Percentiles rank a stretch among this genome's conserved stretches.
Conservation (phyloP, 2,329 filamentous ascomycete species). For the Trichoderma cornu-damae region DNA sequence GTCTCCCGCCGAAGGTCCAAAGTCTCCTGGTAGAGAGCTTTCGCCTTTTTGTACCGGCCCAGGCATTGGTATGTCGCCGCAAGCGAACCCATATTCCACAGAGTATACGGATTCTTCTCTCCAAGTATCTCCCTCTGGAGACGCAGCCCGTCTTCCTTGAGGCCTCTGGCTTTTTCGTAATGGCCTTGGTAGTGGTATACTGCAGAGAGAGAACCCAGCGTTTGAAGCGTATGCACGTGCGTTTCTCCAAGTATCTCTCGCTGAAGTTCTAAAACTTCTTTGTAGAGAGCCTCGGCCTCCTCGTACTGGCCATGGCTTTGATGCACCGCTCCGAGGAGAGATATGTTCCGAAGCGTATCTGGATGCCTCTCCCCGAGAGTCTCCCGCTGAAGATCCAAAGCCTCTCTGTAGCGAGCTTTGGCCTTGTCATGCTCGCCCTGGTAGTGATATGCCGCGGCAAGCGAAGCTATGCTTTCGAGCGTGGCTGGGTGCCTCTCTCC, state of each 20-base stretch:
- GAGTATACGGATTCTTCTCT: not conserved
- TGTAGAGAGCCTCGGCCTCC: not conserved
- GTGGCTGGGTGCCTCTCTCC: not conserved
- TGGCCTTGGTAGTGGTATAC: not conserved
- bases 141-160: not conserved
- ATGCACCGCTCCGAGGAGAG: not conserved
- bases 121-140: not conserved
- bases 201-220: not conserved
- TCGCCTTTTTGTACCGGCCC: not conserved
- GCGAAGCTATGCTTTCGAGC: not conserved
- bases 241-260: not conserved
- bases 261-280: not conserved
- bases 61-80: not conserved
- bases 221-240: not conserved
- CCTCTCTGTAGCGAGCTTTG: not conserved
- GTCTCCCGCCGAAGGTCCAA: not conserved
- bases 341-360: not conserved
- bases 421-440: not conserved
- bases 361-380: not conserved
- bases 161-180: not conserved
- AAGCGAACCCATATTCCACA: not conserved
- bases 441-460: not conserved
- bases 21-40: not conserved
- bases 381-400: not conserved
- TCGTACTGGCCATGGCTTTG: not conserved